A percentile compares a stretch with the other conserved stretches of the same genome.
Conservation (phyloP, 352 stramenopile genomes). For the Pythium guiyangense region DNA sequence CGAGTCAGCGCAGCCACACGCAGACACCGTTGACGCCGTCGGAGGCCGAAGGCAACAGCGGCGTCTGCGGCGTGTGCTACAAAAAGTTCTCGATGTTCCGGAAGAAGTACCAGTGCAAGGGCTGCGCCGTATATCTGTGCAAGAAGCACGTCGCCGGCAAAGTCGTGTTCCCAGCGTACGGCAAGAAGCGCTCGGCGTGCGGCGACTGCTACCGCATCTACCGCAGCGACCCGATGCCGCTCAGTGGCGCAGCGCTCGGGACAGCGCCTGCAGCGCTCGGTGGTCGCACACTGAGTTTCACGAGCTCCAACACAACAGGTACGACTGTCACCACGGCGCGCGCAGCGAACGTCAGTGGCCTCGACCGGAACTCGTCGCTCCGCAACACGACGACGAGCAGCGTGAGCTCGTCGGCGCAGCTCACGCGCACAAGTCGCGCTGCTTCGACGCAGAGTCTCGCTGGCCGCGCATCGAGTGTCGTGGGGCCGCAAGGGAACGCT, state of each 20-base stretch:
- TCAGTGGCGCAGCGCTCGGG: slow-evolving; percentile 12
- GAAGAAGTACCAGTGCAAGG: slow-evolving; percentile 85
- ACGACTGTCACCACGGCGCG: slow-evolving; percentile 5
- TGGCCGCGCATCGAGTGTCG: slow-evolving; percentile 35
- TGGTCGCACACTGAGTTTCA: slow-evolving; percentile 17
- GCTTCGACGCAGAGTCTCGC: slow-evolving; percentile 48
- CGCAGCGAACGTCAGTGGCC: slow-evolving; percentile 1
- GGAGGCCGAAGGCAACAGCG: slow-evolving; percentile 45
- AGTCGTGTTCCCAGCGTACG: slow-evolving; percentile 46
- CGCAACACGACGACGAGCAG: slow-evolving; percentile 9
- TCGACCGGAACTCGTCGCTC: slow-evolving; percentile 10
- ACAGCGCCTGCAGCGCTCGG: slow-evolving; percentile 13
- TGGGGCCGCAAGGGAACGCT: slow-evolving; percentile 39
- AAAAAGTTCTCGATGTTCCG: slow-evolving; percentile 86
- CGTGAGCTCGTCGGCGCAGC: slow-evolving; percentile 7
- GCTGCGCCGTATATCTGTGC: slow-evolving; percentile 70
- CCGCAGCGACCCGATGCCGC: slow-evolving; percentile 45
- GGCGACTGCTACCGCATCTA: slow-evolving; percentile 73
- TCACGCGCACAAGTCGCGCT: slow-evolving; percentile 25
- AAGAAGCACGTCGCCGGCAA: slow-evolving; percentile 81
- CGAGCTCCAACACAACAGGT: slow-evolving; percentile 11
- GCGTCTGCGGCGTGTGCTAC: slow-evolving; percentile 76
- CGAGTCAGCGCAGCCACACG: neutral
- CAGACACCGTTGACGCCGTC: slow-evolving; percentile 16
- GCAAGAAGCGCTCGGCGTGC: slow-evolving; percentile 72